Conservation (phyloP, 257 asterid genomes). For the Handroanthus guayacan region DNA sequence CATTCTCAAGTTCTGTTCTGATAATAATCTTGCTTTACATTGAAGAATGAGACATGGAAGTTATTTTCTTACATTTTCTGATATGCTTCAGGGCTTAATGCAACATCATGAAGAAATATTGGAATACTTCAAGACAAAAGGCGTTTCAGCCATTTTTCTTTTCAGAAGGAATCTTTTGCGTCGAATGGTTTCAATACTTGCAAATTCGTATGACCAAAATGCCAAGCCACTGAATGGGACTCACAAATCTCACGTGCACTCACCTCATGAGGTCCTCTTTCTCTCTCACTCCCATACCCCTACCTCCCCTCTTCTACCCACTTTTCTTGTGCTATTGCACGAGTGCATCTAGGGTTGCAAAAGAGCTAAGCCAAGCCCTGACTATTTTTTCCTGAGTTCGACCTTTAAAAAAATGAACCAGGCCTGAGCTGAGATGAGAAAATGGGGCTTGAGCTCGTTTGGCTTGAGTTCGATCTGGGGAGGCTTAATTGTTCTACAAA, state of each 20-base stretch:
- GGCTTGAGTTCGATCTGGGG: too few species aligned
- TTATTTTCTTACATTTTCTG: slow-evolving; percentile 13
- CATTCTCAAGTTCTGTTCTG: not conserved
- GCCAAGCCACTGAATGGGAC: slow-evolving; percentile 88
- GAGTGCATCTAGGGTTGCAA: too few species aligned
- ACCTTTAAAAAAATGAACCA: too few species aligned
- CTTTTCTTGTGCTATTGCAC: not conserved
- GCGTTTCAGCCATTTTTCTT: slow-evolving; percentile 85
- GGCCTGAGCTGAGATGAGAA: too few species aligned
- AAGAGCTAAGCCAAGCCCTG: too few species aligned
- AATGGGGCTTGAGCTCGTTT: too few species aligned
- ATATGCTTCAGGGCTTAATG: slow-evolving; percentile 72
- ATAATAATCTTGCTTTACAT: not conserved
- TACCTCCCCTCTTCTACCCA: not conserved
- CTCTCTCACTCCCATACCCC: slow-evolving; percentile 24
- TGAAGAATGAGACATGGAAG: slow-evolving; percentile 20
- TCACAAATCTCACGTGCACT: slow-evolving; percentile 96
- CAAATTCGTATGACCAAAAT: slow-evolving; percentile 87
- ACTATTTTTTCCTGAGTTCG: too few species aligned
- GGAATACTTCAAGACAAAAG: slow-evolving; percentile 79
- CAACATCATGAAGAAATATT: slow-evolving; percentile 80
- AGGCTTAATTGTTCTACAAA: too few species aligned
- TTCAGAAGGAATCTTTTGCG: slow-evolving; percentile 94
- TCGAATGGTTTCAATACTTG: slow-evolving; percentile 87
- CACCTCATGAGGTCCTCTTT: slow-evolving; percentile 70